Base-by-base conservation (phyloP, 768 basidiomycete species). In the Royoungia palumana region DNA sequence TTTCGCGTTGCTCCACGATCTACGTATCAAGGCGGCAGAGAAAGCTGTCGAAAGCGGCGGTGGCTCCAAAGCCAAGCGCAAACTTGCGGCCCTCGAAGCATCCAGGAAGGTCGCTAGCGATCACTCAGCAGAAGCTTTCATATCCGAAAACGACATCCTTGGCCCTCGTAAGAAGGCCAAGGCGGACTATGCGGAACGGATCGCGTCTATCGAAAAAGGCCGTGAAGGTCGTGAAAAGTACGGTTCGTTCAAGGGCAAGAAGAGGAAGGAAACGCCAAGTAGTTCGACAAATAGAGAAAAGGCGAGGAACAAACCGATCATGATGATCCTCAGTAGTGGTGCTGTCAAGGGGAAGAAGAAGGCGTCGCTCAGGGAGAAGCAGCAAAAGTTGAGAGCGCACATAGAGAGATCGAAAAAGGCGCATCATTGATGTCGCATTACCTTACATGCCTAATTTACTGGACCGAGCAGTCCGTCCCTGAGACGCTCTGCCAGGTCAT, bases 171-270 rank as follows among this genome's bases (percentile, higher is more conserved):
- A 97, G 72, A 95, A 94, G 73, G 76, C 78, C 28, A 99, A 97
- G 69, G 82, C 90, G 2, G 86, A 89, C 64, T 98, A 98, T 65
- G 90, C 89, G 46, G 94, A 94, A 61, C 86, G 95, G 17, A 79
- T 98, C 70, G 94, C 89, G 5, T 87, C 85, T 8, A 88, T 97
- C 54, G 83, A 87, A 62, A 90, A 92, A 64, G 95, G 95, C 0
- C 80, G 94, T 34, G 94, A 98, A 68, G 95, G 93, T 0, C 79
- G 95, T 41, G 94, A 95, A 65, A 95, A 94, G 71, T 96, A 84
- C 63, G 89, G 89, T 19, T 89, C 88, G 34, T 71, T 80, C 56
- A 95, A 87, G 72, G 93, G 92, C n/a, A 94, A 94, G 75, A 87
- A 89, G 70, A 90, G 82, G 51, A 92, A 91, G 65, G 89, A 75